phyloP scores from a whole-genome alignment of 2,329 filamentous ascomycete species.

The Apiospora koreana region DNA sequence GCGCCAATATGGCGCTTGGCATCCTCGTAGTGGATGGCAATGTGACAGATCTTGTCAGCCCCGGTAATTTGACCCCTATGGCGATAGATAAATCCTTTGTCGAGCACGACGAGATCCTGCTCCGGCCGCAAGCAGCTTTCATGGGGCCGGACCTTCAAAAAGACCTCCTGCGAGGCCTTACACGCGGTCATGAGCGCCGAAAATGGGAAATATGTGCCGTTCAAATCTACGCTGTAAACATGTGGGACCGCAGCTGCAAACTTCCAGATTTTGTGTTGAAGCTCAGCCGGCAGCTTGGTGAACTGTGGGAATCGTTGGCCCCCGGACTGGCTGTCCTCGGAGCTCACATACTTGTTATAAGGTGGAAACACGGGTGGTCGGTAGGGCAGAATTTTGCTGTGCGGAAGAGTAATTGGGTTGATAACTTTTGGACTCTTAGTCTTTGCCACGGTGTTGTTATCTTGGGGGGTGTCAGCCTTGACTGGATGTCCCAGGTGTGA shows the following conservation, averaged over 20 bases:
- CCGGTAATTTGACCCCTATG: neutral
- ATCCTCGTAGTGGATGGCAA: neutral
- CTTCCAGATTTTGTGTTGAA: neutral
- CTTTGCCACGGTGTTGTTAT: no score
- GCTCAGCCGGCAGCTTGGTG: neutral
- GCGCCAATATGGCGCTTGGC: no score
- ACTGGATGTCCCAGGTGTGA: no score
- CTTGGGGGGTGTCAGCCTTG: no score
- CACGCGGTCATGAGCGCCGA: neutral
- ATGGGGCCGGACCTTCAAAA: neutral
- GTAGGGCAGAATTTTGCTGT: neutral
- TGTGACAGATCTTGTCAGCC: neutral
- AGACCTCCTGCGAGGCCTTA: neutral
- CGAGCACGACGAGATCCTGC: neutral
- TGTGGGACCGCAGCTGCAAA: neutral
- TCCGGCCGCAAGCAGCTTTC: no score
- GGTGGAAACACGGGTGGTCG: neutral
- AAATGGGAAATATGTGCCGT: neutral
- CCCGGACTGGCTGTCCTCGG: neutral
- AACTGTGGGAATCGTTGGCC: neutral
- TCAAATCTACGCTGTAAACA: neutral
- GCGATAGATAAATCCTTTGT: neutral
- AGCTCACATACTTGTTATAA: neutral
- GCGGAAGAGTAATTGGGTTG: no score
- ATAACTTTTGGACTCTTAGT: no score